Evolutionary conservation across 1,139 yeast species (phyloP).

Genomic region (Candida tunisiensis): DNA sequence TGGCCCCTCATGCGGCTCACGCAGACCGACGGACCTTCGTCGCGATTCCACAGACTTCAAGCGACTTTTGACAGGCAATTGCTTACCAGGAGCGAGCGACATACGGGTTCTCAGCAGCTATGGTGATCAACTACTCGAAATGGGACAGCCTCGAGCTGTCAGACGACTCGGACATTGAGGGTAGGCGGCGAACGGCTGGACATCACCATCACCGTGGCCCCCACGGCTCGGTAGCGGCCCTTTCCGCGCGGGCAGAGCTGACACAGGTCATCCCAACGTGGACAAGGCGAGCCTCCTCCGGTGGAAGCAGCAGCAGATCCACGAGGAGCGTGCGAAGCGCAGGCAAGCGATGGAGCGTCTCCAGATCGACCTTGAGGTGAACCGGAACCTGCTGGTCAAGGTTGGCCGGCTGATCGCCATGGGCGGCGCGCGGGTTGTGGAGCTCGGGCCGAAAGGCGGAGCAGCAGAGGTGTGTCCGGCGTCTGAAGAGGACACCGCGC

Average conservation of each 20-base stretch:
- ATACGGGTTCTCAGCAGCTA: conserved; percentile 3
- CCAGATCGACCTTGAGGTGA: conserved; percentile 62
- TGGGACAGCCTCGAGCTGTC: conserved; percentile 95
- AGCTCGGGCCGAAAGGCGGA: conserved; percentile 3
- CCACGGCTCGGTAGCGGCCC: no score
- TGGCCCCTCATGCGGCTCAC: no score
- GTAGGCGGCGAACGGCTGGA: no score
- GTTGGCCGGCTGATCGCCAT: conserved; percentile 43
- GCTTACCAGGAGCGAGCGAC: no score
- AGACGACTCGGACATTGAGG: conserved; percentile 87
- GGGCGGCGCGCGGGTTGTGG: conserved; percentile 7
- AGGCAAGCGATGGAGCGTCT: conserved; percentile 61
- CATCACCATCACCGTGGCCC: no score
- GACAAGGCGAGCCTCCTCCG: conserved; percentile 83
- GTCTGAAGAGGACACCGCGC: conserved; percentile 11
- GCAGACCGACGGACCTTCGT: no score
- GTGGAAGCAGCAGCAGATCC: conserved; percentile 97
- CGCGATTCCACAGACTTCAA: no score
- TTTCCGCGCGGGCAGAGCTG: no score
- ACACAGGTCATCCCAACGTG: conserved; percentile 85
- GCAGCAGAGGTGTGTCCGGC: conserved; percentile 8
- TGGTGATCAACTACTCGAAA: conserved; percentile 74
- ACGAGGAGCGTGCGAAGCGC: conserved; percentile 75
- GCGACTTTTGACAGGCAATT: no score
- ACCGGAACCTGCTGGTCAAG: conserved; percentile 51